These are phyloP conservation scores for Rhododendron molle DNA, from an alignment of 148 eudicot genomes.

Conservation along the genomic window DNA sequence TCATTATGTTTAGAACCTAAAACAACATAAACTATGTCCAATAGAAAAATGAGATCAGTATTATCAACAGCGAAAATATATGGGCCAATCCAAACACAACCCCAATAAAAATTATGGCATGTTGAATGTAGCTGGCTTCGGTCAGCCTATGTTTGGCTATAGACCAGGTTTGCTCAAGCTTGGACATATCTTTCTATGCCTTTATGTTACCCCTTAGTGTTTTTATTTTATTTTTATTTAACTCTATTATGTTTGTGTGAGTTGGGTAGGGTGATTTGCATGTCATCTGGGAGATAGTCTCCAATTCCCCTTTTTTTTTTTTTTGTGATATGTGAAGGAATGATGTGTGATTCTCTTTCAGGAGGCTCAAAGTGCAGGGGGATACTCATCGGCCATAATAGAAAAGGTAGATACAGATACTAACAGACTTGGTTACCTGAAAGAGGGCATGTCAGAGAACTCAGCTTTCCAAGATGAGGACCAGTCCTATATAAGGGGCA, in stretches of 20 bases:
- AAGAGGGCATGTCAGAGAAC: conserved; percentile 55
- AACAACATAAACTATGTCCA: background rate
- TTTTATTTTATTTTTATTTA: background rate
- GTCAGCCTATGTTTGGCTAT: background rate
- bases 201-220: background rate
- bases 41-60: background rate
- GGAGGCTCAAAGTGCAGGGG: conserved; percentile 49
- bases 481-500: conserved; percentile 24
- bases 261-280: conserved; percentile 12
- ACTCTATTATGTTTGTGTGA: background rate
- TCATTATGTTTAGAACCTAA: background rate
- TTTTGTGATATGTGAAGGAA: background rate
- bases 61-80: no score
- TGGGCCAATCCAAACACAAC: background rate
- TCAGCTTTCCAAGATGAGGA: conserved; percentile 42
- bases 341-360: conserved; percentile 17
- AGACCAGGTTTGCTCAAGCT: background rate
- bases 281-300: background rate
- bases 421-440: conserved; percentile 33
- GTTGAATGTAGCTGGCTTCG: background rate
- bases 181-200: background rate
- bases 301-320: background rate
- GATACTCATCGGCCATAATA: conserved; percentile 28
- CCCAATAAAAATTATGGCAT: background rate
- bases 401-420: conserved; percentile 28